Evolutionary conservation across 768 basidiomycete species (phyloP).

Genomic region (Mycena galopus): DNA sequence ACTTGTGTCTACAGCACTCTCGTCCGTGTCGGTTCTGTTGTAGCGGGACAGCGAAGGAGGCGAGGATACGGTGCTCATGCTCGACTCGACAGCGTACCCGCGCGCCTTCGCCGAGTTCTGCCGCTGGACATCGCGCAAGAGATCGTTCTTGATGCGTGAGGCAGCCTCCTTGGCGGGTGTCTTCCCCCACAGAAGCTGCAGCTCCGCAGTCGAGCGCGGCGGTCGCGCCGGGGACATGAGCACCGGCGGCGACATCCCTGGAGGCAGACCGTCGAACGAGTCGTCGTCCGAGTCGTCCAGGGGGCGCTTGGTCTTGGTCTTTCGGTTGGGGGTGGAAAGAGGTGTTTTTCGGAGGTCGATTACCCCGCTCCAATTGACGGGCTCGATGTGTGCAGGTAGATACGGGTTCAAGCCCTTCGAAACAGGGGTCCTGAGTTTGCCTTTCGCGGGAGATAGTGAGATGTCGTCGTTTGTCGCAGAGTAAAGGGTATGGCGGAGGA

Average conservation of each 20-base stretch:
- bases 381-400: conserved; percentile 63
- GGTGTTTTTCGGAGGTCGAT: conserved; percentile 77
- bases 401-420: conserved; percentile 71
- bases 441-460: conserved; percentile 51
- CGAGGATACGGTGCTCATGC: conserved; percentile 76
- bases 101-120: conserved; percentile 48
- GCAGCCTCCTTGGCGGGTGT: conserved; percentile 84
- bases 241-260: conserved; percentile 70
- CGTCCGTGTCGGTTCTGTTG: conserved; percentile 58
- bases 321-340: conserved; percentile 60
- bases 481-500: conserved; percentile 66
- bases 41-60: conserved; percentile 83
- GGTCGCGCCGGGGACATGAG: conserved; percentile 70
- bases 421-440: conserved; percentile 70
- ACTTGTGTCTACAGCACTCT: conserved; percentile 65
- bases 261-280: conserved; percentile 65
- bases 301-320: conserved; percentile 43
- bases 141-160: conserved; percentile 72
- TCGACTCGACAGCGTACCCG: conserved; percentile 63
- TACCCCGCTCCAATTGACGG: conserved; percentile 77
- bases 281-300: conserved; percentile 57
- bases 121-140: conserved; percentile 68
- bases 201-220: conserved; percentile 61
- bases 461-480: conserved; percentile 46
- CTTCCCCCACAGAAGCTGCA: conserved; percentile 62